Evolutionary conservation across 177 flowering plant species (phyloP), one percentile per base, ranked within the genome.

Genomic region (Vitis hybrid): DNA sequence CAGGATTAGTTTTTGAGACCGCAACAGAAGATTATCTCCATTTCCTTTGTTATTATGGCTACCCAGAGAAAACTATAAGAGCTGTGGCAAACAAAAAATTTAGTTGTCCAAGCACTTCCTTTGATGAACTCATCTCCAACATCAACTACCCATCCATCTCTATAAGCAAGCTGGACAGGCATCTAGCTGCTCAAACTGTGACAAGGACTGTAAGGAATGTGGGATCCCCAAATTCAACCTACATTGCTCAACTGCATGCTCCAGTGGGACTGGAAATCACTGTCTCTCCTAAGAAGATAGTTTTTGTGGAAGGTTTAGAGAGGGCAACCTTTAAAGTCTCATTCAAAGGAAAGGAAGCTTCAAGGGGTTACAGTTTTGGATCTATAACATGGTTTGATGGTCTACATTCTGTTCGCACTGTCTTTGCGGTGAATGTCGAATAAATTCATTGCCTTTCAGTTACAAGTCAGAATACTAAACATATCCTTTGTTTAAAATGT

Each of bases 71-170:
- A 54, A 66, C 51, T 51, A 79, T 93, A 58, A 57, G 77, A 30
- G 73, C 90, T 3, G 73, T 90, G 77, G 72, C 88, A 6, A 81
- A 77, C 18, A 77, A 63, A 17, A 84, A 78, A 51, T 87, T 86
- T 86, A 81, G 12, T 14, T 93, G 98, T 73, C 93, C 98, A 5
- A 78, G 27, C 0, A 75, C 35, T 41, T 75, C 86, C 17, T 58
- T 32, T 0, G 86, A 83, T 4, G 78, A 78, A 2, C 86, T 89
- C 61, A 90, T 91, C 58, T 86, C 94, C 61, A 79, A 73, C 62
- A 68, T 90, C 65, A 93, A 93, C 72, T 91, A 93, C 64, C 98
- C 98, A 7, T 85, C 96, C 21, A 93, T 92, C 71, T 91, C 98
- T 21, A 83, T 92, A 3, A 63, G 76, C 51, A 77, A 72, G 20